Percentiles rank a stretch among this genome's conserved stretches.
These are phyloP conservation scores for Lenzites betulinus DNA, from an alignment of 768 basidiomycete genomes.

Conservation along the genomic window DNA sequence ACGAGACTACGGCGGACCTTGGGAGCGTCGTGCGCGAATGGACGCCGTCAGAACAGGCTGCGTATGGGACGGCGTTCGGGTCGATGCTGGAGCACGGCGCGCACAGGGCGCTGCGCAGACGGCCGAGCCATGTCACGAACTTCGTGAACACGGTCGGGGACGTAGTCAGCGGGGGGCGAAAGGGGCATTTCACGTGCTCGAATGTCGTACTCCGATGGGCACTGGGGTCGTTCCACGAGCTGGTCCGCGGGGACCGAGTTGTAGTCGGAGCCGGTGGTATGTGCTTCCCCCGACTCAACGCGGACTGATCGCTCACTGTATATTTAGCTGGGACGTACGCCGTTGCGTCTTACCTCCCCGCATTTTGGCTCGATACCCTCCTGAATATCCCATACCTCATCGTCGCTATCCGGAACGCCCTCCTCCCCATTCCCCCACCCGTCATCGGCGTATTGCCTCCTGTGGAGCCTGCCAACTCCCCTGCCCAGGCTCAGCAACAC, in stretches of 20 bases:
- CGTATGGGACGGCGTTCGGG: slow-evolving; percentile 72
- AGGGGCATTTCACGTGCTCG: slow-evolving; percentile 33
- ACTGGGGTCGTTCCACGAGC: slow-evolving; percentile 52
- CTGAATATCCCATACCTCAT: slow-evolving; percentile 68
- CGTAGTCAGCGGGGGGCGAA: slow-evolving; percentile 58
- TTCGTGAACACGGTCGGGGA: slow-evolving; percentile 62
- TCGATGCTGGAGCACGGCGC: slow-evolving; percentile 45
- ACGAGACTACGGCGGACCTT: slow-evolving; percentile 34
- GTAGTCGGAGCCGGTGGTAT: slow-evolving; percentile 80
- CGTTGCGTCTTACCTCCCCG: slow-evolving; percentile 69
- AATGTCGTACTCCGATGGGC: slow-evolving; percentile 34
- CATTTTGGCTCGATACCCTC: slow-evolving; percentile 61
- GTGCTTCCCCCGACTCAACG: slow-evolving; percentile 21
- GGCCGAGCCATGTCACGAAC: slow-evolving; percentile 54
- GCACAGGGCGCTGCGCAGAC: slow-evolving; percentile 46
- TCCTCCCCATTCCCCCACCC: slow-evolving; percentile 55
- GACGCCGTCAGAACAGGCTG: slow-evolving; percentile 71
- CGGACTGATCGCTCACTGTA: background rate
- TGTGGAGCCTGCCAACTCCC: background rate
- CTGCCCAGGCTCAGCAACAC: background rate
- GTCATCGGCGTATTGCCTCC: slow-evolving; percentile 27
- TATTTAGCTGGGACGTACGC: slow-evolving; percentile 67
- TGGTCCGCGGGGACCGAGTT: slow-evolving; percentile 67
- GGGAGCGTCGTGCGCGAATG: slow-evolving; percentile 60
- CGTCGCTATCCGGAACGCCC: slow-evolving; percentile 59